A percentile compares a stretch with the other conserved stretches of the same genome.
Evolutionary conservation across 805 yeast genomes (phyloP).

Genomic region (Huiozyma sinensis): DNA sequence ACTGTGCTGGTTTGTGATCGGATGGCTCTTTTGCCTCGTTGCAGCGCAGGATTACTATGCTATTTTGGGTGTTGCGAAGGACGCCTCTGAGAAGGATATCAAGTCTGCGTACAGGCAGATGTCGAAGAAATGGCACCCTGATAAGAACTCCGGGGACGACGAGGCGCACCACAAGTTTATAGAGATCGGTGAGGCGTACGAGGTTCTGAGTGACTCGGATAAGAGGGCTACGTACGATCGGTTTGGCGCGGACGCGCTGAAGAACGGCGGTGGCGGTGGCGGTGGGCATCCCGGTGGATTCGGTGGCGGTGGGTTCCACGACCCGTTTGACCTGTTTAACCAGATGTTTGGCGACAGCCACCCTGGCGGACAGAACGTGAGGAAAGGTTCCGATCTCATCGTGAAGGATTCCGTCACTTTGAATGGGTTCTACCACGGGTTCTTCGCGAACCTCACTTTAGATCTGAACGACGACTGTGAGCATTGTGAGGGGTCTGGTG

Average conservation of each 20-base stretch:
- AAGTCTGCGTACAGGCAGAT: slow-evolving; percentile 75
- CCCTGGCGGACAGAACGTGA: slow-evolving; percentile 32
- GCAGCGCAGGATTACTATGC: slow-evolving; percentile 40
- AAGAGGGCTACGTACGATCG: slow-evolving; percentile 60
- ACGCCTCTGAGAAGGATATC: slow-evolving; percentile 71
- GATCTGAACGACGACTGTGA: slow-evolving; percentile 68
- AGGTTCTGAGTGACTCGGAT: slow-evolving; percentile 62
- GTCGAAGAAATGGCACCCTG: slow-evolving; percentile 87
- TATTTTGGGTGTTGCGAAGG: slow-evolving; percentile 56
- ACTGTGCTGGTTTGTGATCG: too few relatives aligned
- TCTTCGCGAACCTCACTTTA: slow-evolving; percentile 45
- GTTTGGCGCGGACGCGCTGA: slow-evolving; percentile 67
- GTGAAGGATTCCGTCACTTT: slow-evolving; percentile 48
- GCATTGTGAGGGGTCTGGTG: slow-evolving; percentile 75
- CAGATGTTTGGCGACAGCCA: slow-evolving; percentile 32
- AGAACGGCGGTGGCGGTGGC: slow-evolving; percentile 46
- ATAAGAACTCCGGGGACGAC: slow-evolving; percentile 76
- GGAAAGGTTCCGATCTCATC: slow-evolving; percentile 52
- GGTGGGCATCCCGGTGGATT: slow-evolving; percentile 31
- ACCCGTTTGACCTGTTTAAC: slow-evolving; percentile 29
- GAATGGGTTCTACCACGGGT: slow-evolving; percentile 64
- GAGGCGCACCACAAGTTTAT: slow-evolving; percentile 79
- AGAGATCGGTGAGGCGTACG: slow-evolving; percentile 90
- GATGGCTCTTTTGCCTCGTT: slow-evolving; percentile 3
- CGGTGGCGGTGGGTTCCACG: slow-evolving; percentile 28